Evolutionary conservation across 108 stramenopile species (phyloP), one percentile per base, ranked within the genome.

Genomic region (Cylindrotheca fusiformis): DNA sequence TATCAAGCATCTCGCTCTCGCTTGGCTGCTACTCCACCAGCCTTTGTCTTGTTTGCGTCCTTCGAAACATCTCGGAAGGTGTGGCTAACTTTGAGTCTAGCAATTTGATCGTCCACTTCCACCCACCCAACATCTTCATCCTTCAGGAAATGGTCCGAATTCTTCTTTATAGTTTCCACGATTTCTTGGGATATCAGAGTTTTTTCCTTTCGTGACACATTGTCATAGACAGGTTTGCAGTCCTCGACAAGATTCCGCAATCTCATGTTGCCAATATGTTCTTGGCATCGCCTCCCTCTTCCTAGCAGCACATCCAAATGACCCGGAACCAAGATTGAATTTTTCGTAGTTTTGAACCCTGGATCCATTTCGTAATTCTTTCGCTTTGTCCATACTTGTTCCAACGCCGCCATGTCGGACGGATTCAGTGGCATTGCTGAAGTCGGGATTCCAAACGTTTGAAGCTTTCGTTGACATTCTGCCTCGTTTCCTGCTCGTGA

Each of bases 241-340:
- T n/a, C 24, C 19, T 55, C 62, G 22, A 71, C 48, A 2, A 49
- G 12, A 4, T 32, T 21, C 41, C 63, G 49, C 55, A 71, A 52
- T 25, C 55, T n/a, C 10, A 63, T 26, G 45, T 71, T 71, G 20
- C 71, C 71, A 10, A 44, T n/a, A 58, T 71, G 71, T 32, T 36
- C 27, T 30, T 62, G 52, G 44, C 36, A 62, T 0, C 46, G 50
- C 45, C 50, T 57, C n/a, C 71, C 71, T 21, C 71, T 54, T n/a
- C 72, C 72, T n/a, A 73, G 51, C n/a, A 73, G 52, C 32, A 73
- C 28, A 58, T 71, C 71, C n/a, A 36, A 47, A 2, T 58, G 31
- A 10, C 48, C 32, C 27, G 71, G 69, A 48, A 33, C 33, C 17
- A 14, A 17, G 25, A 60, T 47, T 2, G 19, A 41, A 5, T 55